phyloP scores from a whole-genome alignment of 2,329 filamentous ascomycete species.

The Teratosphaeria gauchensis region DNA sequence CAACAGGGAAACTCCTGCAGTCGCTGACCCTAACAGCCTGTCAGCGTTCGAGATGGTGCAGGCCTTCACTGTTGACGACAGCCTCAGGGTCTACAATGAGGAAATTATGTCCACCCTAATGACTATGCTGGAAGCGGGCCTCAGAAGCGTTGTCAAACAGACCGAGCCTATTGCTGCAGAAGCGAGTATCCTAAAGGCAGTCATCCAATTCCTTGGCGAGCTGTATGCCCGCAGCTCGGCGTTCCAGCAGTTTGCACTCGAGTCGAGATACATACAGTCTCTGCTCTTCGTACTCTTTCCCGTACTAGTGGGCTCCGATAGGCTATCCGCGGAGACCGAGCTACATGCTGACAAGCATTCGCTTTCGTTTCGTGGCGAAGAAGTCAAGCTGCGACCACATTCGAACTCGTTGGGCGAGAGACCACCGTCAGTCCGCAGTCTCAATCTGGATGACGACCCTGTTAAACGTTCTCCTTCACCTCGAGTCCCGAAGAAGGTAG shows the following conservation, averaged over 20 bases:
- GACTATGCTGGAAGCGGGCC: conserved; percentile 76
- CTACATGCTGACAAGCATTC: conserved; percentile 73
- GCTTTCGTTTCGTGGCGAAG: conserved; percentile 75
- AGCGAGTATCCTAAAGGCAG: conserved; percentile 59
- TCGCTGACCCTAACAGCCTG: conserved; percentile 62
- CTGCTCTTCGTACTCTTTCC: conserved; percentile 76
- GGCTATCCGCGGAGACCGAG: conserved; percentile 74
- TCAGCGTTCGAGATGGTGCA: conserved; percentile 66
- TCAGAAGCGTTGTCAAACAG: conserved; percentile 59
- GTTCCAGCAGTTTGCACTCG: conserved; percentile 70
- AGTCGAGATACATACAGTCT: conserved; percentile 71
- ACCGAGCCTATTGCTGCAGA: conserved; percentile 37
- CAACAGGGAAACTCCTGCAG: conserved; percentile 61
- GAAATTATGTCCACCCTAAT: conserved; percentile 73
- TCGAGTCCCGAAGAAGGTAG: conserved; percentile 36
- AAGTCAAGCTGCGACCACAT: conserved; percentile 72
- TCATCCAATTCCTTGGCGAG: conserved; percentile 69
- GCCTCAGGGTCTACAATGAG: conserved; percentile 59
- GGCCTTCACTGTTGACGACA: conserved; percentile 52
- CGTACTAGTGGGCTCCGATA: conserved; percentile 75
- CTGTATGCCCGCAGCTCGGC: conserved; percentile 64
- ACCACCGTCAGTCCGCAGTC: conserved; percentile 64
- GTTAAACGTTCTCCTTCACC: conserved; percentile 24
- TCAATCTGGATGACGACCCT: conserved; percentile 41
- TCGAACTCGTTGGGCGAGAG: conserved; percentile 48